phyloP scores from a whole-genome alignment of 495 filamentous ascomycete species.

The Letharia lupina region DNA sequence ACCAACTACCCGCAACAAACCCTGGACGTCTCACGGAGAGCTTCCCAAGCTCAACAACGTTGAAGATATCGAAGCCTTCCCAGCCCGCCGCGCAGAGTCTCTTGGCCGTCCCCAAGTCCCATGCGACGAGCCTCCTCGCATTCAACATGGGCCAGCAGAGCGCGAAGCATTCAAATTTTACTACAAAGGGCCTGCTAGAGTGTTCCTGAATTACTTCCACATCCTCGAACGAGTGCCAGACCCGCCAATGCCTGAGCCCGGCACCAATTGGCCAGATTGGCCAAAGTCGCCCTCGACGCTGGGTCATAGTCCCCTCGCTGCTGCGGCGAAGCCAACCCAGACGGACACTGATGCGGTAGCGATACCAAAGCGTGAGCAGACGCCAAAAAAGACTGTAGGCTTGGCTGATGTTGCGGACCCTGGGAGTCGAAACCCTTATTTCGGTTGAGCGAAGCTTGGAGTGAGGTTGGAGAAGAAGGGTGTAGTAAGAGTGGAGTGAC shows the following conservation, averaged over 20 bases:
- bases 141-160: neutral
- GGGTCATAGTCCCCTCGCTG: neutral
- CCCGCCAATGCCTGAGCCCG: neutral
- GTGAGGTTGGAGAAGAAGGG: neutral
- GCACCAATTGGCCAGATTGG: neutral
- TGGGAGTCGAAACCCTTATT: neutral
- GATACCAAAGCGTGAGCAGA: neutral
- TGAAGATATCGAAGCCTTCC: neutral
- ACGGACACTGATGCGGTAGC: neutral
- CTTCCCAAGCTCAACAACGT: neutral
- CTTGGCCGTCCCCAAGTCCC: neutral
- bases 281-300: neutral
- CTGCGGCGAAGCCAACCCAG: neutral
- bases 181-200: neutral
- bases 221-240: neutral
- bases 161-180: neutral
- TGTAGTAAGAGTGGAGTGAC: neutral
- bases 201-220: neutral
- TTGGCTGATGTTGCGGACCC: neutral
- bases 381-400: neutral
- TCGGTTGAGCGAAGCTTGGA: neutral
- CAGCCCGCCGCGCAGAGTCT: neutral
- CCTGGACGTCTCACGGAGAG: neutral
- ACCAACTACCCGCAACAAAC: neutral
- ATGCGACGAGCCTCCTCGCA: neutral